phyloP scores from a whole-genome alignment of 805 yeast genomes.

The Wickerhamomyces strasburgensis region DNA sequence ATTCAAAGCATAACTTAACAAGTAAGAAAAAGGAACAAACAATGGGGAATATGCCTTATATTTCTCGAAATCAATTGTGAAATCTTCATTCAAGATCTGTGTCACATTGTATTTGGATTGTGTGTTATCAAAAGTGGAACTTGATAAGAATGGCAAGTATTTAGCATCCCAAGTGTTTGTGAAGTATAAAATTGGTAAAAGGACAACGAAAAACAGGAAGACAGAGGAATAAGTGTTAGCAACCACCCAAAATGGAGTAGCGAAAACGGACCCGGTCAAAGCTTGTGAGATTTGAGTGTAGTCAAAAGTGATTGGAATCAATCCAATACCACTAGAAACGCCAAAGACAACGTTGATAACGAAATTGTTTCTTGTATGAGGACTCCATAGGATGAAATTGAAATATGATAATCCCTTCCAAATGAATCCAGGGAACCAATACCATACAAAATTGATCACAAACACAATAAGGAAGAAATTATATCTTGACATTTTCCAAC shows the following conservation, averaged over 20 bases:
- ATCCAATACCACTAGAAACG: conserved; percentile 48
- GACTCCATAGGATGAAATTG: conserved; percentile 36
- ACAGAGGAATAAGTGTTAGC: conserved; percentile 39
- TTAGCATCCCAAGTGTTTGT: conserved; percentile 54
- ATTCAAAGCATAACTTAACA: conserved; percentile 49
- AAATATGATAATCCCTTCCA: conserved; percentile 58
- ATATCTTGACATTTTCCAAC: conserved; percentile 54
- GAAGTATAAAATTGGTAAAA: conserved; percentile 45
- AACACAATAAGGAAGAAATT: conserved; percentile 42
- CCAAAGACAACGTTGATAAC: conserved; percentile 62
- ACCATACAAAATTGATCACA: conserved; percentile 45
- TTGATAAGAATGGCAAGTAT: conserved; percentile 53
- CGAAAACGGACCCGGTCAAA: conserved; percentile 52
- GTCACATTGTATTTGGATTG: conserved; percentile 42
- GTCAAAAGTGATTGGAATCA: conserved; percentile 51
- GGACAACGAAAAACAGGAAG: conserved; percentile 45
- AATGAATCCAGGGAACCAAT: conserved; percentile 64
- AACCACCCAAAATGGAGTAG: conserved; percentile 43
- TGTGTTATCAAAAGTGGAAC: conserved; percentile 45
- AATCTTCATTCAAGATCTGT: conserved; percentile 39
- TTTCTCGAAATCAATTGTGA: conserved; percentile 37
- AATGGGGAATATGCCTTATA: conserved; percentile 54
- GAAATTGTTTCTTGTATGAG: conserved; percentile 41
- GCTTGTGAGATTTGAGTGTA: conserved; percentile 47
- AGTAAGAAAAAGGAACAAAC: conserved; percentile 53